Conservation (phyloP, 169 alveolate species). For the Theileria parva region DNA sequence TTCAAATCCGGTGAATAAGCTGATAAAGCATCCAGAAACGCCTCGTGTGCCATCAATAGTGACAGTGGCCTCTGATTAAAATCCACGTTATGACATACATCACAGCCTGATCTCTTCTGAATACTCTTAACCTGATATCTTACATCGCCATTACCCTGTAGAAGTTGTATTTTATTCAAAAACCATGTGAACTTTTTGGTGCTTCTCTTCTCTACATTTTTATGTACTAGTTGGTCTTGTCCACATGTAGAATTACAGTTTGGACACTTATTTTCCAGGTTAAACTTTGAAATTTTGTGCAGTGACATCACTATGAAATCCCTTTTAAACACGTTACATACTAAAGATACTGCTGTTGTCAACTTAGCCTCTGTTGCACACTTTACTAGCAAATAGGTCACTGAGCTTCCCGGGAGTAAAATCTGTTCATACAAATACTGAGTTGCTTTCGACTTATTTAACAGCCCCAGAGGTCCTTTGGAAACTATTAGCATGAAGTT, state of each 20-base stretch:
- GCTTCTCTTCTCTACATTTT: background rate
- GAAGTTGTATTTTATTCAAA: background rate
- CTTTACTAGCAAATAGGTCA: slow-evolving; percentile 35
- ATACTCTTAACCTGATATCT: background rate
- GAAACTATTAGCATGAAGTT: slow-evolving; percentile 41
- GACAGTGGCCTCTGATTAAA: slow-evolving; percentile 39
- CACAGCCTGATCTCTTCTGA: background rate
- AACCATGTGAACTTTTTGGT: background rate
- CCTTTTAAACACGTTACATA: slow-evolving; percentile 55
- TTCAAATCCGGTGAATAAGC: background rate
- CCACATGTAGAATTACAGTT: slow-evolving; percentile 13
- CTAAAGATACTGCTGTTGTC: slow-evolving; percentile 36
- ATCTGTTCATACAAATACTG: slow-evolving; percentile 57
- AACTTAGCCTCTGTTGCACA: slow-evolving; percentile 51
- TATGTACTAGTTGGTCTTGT: background rate
- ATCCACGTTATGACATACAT: slow-evolving; percentile 40
- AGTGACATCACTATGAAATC: slow-evolving; percentile 40
- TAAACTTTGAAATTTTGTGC: slow-evolving; percentile 35
- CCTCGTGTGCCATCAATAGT: slow-evolving; percentile 54
- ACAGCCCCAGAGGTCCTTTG: slow-evolving; percentile 44
- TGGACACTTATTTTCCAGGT: slow-evolving; percentile 35
- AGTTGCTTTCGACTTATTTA: slow-evolving; percentile 38
- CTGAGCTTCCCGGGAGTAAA: slow-evolving; percentile 47
- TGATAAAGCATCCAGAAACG: slow-evolving; percentile 40
- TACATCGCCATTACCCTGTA: background rate